Evolutionary conservation across 345 rosid genomes (phyloP), one percentile per base, ranked within the genome.

Genomic region (Acer campestre): DNA sequence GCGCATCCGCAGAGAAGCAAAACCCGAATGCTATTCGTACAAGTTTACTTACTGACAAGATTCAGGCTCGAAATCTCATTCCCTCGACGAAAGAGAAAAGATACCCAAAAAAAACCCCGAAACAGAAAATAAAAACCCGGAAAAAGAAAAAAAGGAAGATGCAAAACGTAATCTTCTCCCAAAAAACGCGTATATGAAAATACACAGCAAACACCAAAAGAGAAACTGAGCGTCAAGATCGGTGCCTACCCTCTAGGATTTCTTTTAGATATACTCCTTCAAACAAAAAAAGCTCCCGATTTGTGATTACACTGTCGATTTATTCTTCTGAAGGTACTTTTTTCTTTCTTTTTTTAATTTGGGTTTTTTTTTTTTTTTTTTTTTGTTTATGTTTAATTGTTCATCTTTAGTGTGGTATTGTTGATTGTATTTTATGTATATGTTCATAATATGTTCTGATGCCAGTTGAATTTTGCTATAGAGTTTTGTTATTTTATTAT

Each of bases 51-150:
- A 31, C 38, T 35, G 75, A 70, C 79, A 74, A 46, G 76, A 69
- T 78, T 61, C 78, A 72, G 44, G 51, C 73, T 69, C 73, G 7
- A 72, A 67, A 71, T 79, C 80, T 71, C 48, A 53, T 71, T n/a
- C 53, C 22, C 66, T 27, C 49, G 74, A 51, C 35, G 40, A 46
- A 61, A 27, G 22, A 22, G 3, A 59, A 56, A 25, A 69, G 3
- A 13, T n/a, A 35, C 10, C 10, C 10, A 40, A 40, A 27, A 11
- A 31, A 35, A 35, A 78, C 20, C 11, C 11, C 9, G 18, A 4
- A 56, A 35, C 20, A 67, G 69, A 40, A 71, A 61, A 75, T 68
- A n/a, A 78, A 61, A 70, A 71, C 44, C 35, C 14, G 58, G 67
- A 53, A 76, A 20, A 8, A 68, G 65, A 58, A 68, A 68, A 58